phyloP scores from a whole-genome alignment of 345 rosid genomes.

The Eucalyptus melliodora region DNA sequence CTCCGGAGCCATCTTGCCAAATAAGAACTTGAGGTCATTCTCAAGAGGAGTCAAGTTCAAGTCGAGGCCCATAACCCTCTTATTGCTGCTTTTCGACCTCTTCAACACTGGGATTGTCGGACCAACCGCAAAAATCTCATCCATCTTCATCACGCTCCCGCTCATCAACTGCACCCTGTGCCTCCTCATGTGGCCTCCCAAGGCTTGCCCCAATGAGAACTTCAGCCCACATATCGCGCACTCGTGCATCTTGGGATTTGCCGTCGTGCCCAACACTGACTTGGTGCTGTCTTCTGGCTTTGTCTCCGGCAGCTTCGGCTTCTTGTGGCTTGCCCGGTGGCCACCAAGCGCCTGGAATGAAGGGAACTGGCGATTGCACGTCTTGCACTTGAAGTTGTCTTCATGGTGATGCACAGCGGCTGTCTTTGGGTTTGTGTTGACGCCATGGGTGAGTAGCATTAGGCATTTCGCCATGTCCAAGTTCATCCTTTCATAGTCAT shows the following conservation, averaged over 20 bases:
- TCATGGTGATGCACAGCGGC: not conserved
- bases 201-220: slow-evolving; percentile 9
- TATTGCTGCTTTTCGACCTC: not conserved
- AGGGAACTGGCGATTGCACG: slow-evolving; percentile 15
- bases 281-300: not conserved
- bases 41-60: slow-evolving; percentile 8
- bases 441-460: slow-evolving; percentile 9
- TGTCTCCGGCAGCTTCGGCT: not conserved
- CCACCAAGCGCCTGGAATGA: slow-evolving; percentile 42
- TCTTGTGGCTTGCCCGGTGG: slow-evolving; percentile 41
- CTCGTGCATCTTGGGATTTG: slow-evolving; percentile 1
- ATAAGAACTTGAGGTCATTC: slow-evolving; percentile 1
- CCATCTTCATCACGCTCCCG: not conserved
- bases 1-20: slow-evolving; percentile 1
- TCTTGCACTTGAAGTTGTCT: slow-evolving; percentile 20
- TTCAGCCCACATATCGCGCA: slow-evolving; percentile 3
- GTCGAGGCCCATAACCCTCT: not conserved
- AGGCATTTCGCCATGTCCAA: slow-evolving; percentile 47
- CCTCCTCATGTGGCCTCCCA: slow-evolving; percentile 11
- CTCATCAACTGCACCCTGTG: not conserved
- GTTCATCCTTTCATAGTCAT: not conserved
- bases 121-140: not conserved
- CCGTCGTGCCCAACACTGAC: not conserved
- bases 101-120: not conserved
- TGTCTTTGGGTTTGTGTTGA: not conserved